Percentiles rank a stretch among this genome's conserved stretches.
Evolutionary conservation across 805 yeast genomes (phyloP).

Genomic region (Vanderwaltozyma tropicalis): DNA sequence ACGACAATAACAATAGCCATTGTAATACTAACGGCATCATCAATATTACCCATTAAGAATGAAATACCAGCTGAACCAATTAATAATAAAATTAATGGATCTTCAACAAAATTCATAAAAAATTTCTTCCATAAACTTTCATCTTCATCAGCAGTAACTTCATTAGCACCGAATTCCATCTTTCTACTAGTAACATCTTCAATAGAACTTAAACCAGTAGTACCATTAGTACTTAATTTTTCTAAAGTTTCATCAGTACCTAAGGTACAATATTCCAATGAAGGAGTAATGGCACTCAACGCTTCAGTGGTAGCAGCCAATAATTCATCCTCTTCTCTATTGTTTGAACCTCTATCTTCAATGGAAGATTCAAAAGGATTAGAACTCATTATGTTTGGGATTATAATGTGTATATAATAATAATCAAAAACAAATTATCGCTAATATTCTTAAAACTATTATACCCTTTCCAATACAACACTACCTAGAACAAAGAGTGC

Average conservation of each 20-base stretch:
- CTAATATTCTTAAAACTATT: too few relatives aligned
- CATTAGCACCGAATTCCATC: constrained; percentile 71
- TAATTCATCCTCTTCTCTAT: constrained; percentile 8
- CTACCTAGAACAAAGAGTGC: too few relatives aligned
- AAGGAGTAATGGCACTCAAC: constrained; percentile 37
- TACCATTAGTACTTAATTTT: constrained; percentile 51
- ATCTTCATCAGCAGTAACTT: constrained; percentile 63
- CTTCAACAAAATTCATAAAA: constrained; percentile 70
- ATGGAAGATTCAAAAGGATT: constrained; percentile 26
- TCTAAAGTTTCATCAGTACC: constrained; percentile 55
- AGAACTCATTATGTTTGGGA: constrained; percentile 25
- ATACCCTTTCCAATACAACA: too few relatives aligned
- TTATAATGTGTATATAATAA: too few relatives aligned
- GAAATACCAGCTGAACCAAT: constrained; percentile 85
- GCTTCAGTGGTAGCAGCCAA: constrained; percentile 14
- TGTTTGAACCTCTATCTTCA: constrained; percentile 1
- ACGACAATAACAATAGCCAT: constrained; percentile 89
- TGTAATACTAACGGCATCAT: constrained; percentile 91
- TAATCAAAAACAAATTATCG: too few relatives aligned
- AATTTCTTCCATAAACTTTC: constrained; percentile 66
- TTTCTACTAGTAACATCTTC: constrained; percentile 69
- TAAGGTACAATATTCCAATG: constrained; percentile 51
- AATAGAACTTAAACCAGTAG: constrained; percentile 50
- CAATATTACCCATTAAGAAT: constrained; percentile 89
- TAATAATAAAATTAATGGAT: constrained; percentile 78